Conservation (phyloP, 495 filamentous ascomycete genomes). For the Hypoxylon perforatum region DNA sequence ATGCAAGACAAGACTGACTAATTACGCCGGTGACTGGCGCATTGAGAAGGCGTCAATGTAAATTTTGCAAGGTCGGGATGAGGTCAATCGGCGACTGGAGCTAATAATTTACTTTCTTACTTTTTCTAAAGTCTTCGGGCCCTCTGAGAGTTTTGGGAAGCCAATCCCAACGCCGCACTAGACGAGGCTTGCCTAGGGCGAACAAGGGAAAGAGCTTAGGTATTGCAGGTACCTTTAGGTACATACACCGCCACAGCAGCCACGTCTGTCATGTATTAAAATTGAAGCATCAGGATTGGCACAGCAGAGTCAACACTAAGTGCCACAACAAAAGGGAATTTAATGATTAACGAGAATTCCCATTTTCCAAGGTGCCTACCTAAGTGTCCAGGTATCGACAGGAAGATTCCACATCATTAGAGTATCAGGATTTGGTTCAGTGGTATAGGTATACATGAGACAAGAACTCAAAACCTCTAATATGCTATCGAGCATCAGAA, state of each 20-base stretch:
- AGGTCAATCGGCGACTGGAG: slow-evolving; percentile 30
- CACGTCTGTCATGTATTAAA: too few relatives aligned
- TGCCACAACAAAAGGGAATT: too few relatives aligned
- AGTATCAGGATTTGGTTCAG: not conserved
- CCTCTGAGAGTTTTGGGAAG: slow-evolving; percentile 24
- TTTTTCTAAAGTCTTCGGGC: slow-evolving; percentile 43
- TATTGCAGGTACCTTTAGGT: too few relatives aligned
- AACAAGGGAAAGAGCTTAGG: not conserved
- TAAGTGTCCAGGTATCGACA: not conserved
- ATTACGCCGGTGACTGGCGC: slow-evolving; percentile 21
- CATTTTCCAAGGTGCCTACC: too few relatives aligned
- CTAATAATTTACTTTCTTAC: slow-evolving; percentile 41
- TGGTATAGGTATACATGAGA: not conserved
- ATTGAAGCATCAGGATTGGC: too few relatives aligned
- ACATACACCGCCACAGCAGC: too few relatives aligned
- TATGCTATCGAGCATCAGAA: too few relatives aligned
- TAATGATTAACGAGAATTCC: too few relatives aligned
- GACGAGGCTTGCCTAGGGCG: not conserved
- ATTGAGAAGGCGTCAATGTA: not conserved
- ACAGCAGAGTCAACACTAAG: too few relatives aligned
- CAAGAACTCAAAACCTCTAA: too few relatives aligned
- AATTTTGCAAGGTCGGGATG: slow-evolving; percentile 26
- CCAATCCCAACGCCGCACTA: slow-evolving; percentile 5
- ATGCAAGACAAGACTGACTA: not conserved
- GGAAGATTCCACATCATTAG: not conserved